These are phyloP conservation scores for Oryza brachyantha DNA, from an alignment of 176 grass and related monocot genomes.

Conservation along the genomic window DNA sequence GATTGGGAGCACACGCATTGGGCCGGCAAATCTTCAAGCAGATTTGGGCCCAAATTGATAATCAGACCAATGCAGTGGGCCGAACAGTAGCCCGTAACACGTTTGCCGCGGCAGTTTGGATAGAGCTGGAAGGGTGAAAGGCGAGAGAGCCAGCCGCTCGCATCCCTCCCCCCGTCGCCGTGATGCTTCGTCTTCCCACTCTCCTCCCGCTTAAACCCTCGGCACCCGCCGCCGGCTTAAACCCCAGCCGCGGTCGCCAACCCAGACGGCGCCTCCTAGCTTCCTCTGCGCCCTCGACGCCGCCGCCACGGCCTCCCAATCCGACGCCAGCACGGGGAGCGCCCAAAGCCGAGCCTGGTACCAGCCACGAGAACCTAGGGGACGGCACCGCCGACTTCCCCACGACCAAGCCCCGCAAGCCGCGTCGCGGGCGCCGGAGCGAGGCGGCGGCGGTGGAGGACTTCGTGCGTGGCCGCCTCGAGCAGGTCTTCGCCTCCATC, in stretches of 20 bases:
- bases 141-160: not conserved
- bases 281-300: slow-evolving; percentile 33
- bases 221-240: not conserved
- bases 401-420: slow-evolving; percentile 51
- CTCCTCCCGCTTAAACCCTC: slow-evolving; percentile 46
- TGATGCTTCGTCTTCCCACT: slow-evolving; percentile 44
- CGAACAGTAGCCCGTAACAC: not conserved
- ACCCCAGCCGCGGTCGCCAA: not conserved
- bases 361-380: not conserved
- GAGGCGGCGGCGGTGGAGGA: slow-evolving; percentile 70
- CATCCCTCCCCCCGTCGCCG: not conserved
- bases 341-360: not conserved
- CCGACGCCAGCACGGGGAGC: slow-evolving; percentile 22
- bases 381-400: slow-evolving; percentile 2
- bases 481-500: slow-evolving; percentile 75
- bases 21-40: not conserved
- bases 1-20: not conserved
- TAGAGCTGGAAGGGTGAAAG: not conserved
- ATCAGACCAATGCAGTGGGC: not conserved
- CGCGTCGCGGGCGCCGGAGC: slow-evolving; percentile 47
- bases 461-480: slow-evolving; percentile 64
- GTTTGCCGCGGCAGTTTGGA: not conserved
- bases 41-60: not conserved
- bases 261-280: slow-evolving; percentile 7
- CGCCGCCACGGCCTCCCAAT: slow-evolving; percentile 20